Evolutionary conservation across 768 basidiomycete species (phyloP), one percentile per base, ranked within the genome.

Genomic region (Suillus cothurnatus): DNA sequence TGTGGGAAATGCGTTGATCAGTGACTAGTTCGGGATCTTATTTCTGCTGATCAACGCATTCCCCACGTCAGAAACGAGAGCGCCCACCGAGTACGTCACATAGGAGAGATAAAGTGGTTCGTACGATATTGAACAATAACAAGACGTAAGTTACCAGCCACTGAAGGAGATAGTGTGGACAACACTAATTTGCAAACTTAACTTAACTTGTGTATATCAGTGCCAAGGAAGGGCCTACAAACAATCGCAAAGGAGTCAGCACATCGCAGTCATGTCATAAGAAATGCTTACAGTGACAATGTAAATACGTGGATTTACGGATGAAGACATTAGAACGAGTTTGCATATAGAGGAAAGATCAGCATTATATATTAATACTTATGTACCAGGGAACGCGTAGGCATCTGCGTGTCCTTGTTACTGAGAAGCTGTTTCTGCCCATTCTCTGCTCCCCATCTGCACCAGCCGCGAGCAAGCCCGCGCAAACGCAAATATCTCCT

Each of bases 401-500:
- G 53, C 11, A 55, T 55, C 9, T 31, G 19, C 23, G 15, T 26
- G 26, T 31, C 17, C 28, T 21, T 28, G 39, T 41, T 21, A 59
- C 21, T 21, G 58, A 19, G 28, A 39, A 19, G 81, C 73, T 43
- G 75, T 79, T 73, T 86, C 84, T 3, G 85, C 84, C 94, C 94
- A 97, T 69, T 95, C 92, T 70, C 84, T 90, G 73, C 93, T 95
- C 19, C 95, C 94, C 93, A 94, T 94, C 75, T 94, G 87, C 53
- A 93, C 91, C 21, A 94, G 80, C 52, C 94, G 84, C 28, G 92
- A 94, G 72, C 93, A 94, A 23, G 96, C 96, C 41, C 97, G 86
- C 14, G 95, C 95, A 76, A 98, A 99, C 0, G 97, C 97, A 74
- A 99, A 99, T 0, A 98, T 75, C 77, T 99, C 97, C 76, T 99